Evolutionary conservation across 768 basidiomycete species (phyloP), one percentile per base, ranked within the genome.

Genomic region (Mycena rebaudengoi): DNA sequence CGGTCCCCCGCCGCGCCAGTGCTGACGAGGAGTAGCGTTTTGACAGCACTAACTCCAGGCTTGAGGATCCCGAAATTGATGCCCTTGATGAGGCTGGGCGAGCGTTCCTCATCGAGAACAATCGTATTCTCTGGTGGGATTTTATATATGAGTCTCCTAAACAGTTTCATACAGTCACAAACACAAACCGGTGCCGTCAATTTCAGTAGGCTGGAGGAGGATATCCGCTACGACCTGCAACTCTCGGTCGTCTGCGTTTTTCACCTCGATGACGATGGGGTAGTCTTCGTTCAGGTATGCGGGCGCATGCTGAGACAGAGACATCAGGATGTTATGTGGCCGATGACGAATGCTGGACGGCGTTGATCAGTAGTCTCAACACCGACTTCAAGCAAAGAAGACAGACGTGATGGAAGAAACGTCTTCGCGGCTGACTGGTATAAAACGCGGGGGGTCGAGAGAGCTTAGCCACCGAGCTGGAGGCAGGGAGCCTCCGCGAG

Each of bases 221-320:
- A 92, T 84, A 57, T 95, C 92, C 11, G 95, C 78, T 5, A 83
- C 77, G 13, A 94, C 76, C 16, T 92, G 87, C 12, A 98, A 75
- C 25, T 88, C 83, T 20, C 87, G 81, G 45, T 86, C 85, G 72
- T 98, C 95, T 5, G 78, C 70, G 71, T 96, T 98, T 5, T 78
- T 85, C 14, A 97, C 82, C 45, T 86, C 81, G 40, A 98, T 79
- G 12, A 74, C 72, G 67, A 98, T 89, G 0, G 91, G 89, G 70
- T 91, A 93, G 44, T 85, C 83, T 74, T 98, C 96, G 64, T 92
- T 89, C 33, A 97, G 75, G 73, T 90, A 92, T 1, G 94, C 94
- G 0, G 92, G 91, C 2, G 83, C 74, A 0, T 84, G 77, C 60
- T 95, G 90, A 1, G 80, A 74, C 44, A 96, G 72, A 0, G 80